Evolutionary conservation across 208 protist genomes (phyloP), one percentile per base, ranked within the genome.

Genomic region (Trypanosomatidae sp.): DNA sequence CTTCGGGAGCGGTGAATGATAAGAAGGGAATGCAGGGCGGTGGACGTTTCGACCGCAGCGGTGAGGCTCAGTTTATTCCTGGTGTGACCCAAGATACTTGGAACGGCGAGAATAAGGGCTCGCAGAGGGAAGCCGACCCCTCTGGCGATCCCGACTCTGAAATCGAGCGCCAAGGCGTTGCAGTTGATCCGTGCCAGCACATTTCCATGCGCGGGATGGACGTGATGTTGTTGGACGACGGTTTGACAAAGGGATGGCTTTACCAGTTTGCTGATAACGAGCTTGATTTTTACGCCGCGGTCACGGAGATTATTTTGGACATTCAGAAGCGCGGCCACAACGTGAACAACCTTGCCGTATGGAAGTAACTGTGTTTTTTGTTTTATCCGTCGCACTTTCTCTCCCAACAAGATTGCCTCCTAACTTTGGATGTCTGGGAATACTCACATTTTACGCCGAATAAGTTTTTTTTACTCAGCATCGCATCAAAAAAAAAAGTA

Each of bases 221-320:
- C 36, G 82, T 97, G 72, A 87, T 91, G 84, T 79, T 97, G 3
- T 69, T 97, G 17, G 89, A 97, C 49, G 92, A 97, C 53, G 86
- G 81, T 5, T 71, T 95, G 5, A 85, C 87, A 17, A 79, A 79
- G 28, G 91, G 90, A 9, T 97, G 90, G 88, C 67, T 95, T 22
- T 66, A 83, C 55, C 74, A 73, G 56, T 79, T 83, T 55, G 64
- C 36, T 28, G 84, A 84, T 9, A 91, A 95, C 66, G 87, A 94
- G 71, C 79, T 93, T 47, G 77, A 86, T 15, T 95, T 93, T 49
- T 93, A 93, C 59, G 74, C 79, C 3, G 77, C 83, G 2, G 85
- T 95, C 36, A 81, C 85, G 19, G 78, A 86, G 10, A 68, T 91
- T 33, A 73, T 96, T 55, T 68, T 84, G 17, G 76, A 92, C 19